phyloP scores from a whole-genome alignment of 257 asterid genomes.

The Striga asiatica region DNA sequence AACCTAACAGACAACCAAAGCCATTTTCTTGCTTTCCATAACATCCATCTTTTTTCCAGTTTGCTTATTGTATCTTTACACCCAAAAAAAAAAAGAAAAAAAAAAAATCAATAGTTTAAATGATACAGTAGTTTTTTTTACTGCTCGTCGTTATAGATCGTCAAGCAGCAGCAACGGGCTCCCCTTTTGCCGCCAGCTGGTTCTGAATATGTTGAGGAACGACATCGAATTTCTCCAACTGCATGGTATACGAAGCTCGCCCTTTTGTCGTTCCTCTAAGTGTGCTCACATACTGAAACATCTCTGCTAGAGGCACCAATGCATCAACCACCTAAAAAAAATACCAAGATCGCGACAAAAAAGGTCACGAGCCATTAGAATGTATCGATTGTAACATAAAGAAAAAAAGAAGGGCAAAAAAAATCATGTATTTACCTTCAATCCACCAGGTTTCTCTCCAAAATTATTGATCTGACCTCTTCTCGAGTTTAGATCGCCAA shows the following conservation, averaged over 20 bases:
- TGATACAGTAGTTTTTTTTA: neutral
- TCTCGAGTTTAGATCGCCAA: constrained; percentile 93
- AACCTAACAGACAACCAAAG: constrained; percentile 10
- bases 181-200: constrained; percentile 71
- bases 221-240: constrained; percentile 83
- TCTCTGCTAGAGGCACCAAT: constrained; percentile 87
- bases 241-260: constrained; percentile 94
- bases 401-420: neutral
- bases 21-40: constrained; percentile 8
- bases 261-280: constrained; percentile 94
- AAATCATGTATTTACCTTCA: constrained; percentile 47
- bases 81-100: too few relatives aligned
- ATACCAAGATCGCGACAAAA: neutral
- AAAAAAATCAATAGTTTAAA: constrained; percentile 16
- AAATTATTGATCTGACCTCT: constrained; percentile 88
- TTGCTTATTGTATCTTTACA: too few relatives aligned
- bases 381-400: too few relatives aligned
- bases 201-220: constrained; percentile 97
- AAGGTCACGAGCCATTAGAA: neutral
- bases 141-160: too few relatives aligned
- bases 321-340: constrained; percentile 75
- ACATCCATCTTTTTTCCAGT: too few relatives aligned
- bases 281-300: constrained; percentile 94
- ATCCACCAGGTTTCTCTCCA: constrained; percentile 98
- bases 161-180: constrained; percentile 63